Percentiles rank a stretch among this genome's conserved stretches.
Evolutionary conservation across 148 eudicot genomes (phyloP).

Genomic region (Fallopia convolvulus): DNA sequence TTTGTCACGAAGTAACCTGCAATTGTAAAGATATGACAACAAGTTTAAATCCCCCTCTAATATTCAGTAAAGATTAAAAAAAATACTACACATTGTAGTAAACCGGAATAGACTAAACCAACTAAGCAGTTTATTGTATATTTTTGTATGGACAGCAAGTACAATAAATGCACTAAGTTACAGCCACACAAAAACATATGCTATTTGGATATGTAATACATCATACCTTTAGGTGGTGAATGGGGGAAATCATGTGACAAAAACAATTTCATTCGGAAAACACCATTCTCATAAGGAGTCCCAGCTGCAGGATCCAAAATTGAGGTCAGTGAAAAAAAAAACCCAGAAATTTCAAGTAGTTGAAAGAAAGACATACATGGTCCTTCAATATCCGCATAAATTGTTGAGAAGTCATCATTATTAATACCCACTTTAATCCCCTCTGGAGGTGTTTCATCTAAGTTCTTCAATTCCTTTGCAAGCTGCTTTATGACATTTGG

Average conservation of each 20-base stretch:
- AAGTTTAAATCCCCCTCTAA: background rate
- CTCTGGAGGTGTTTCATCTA: conserved; percentile 93
- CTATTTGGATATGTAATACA: background rate
- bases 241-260: conserved; percentile 87
- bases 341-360: background rate
- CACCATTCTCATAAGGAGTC: conserved; percentile 88
- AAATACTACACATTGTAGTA: background rate
- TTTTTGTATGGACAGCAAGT: background rate
- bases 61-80: background rate
- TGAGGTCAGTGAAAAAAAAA: background rate
- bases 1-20: conserved; percentile 88
- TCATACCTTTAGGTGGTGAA: conserved; percentile 85
- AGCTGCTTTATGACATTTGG: conserved; percentile 92
- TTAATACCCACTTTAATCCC: conserved; percentile 93
- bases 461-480: conserved; percentile 92
- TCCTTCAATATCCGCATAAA: conserved; percentile 92
- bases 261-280: conserved; percentile 90
- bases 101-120: background rate
- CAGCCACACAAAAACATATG: background rate
- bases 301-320: conserved; percentile 62
- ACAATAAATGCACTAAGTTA: background rate
- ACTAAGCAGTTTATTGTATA: background rate
- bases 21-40: background rate
- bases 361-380: conserved; percentile 44
- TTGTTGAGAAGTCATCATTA: conserved; percentile 89